Evolutionary conservation across 2,329 filamentous ascomycete genomes (phyloP), one percentile per base, ranked within the genome.

Genomic region (Ascosphaera apis): DNA sequence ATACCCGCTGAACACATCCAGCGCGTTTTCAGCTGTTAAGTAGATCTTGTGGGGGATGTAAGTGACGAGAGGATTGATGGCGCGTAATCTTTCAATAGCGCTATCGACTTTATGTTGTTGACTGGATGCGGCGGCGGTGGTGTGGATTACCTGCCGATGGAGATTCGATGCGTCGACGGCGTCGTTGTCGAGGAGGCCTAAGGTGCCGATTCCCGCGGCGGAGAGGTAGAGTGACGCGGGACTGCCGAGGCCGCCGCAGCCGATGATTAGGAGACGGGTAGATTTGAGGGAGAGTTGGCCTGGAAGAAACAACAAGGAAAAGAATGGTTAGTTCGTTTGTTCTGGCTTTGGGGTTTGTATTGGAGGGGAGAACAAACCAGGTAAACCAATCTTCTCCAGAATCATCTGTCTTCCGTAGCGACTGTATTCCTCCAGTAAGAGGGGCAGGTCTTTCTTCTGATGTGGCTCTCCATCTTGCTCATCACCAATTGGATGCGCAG

Each of bases 331-430:
- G 3, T 17, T 27, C n/a, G n/a, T n/a, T n/a, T n/a, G n/a, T 15
- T 28, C 17, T 16, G 18, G 36, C 19, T 8, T 31, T 5, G 31
- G 27, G n/a, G 15, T 31, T 15, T 8, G 4, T 4, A 36, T 33
- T n/a, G 31, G 36, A 25, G 8, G 19, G 12, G 11, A 11, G 18
- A 33, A 27, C 15, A 12, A 34, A 78, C 78, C 81, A 53, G 72
- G 62, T 1, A 91, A 60, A 0, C 84, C 83, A 41, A 93, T 63
- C 39, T 76, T 69, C 0, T 82, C 77, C 40, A 93, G 70, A 43
- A 95, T 84, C 60, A 95, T 74, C 56, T 93, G 86, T 28, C 86
- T 66, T 5, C 81, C 83, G 58, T 95, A 95, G 41, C 84, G 68
- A 43, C 71, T 70, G 52, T 92, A 92, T 46, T 93, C 83, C 3